Percentiles rank a stretch among this genome's conserved stretches.
Evolutionary conservation across 2,329 filamentous ascomycete genomes (phyloP).

Genomic region (Cryphonectria carpinicola): DNA sequence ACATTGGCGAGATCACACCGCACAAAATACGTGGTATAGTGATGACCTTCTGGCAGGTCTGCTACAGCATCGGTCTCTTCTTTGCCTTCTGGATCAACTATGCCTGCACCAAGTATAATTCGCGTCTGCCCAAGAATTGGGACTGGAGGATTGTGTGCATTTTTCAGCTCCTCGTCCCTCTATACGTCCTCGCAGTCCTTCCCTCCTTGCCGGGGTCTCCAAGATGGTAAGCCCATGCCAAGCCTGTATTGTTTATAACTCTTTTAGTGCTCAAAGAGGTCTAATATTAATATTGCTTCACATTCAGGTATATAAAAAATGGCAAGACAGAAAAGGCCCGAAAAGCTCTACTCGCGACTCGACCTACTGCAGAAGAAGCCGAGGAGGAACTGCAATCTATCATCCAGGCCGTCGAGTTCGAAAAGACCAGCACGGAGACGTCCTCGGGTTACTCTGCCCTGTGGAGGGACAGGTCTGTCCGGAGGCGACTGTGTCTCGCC

Average conservation of each 20-base stretch:
- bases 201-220: constrained; percentile 71
- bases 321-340: constrained; percentile 64
- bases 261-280: not conserved
- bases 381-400: constrained; percentile 69
- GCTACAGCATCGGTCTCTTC: constrained; percentile 46
- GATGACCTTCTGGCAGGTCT: constrained; percentile 68
- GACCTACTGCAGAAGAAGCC: constrained; percentile 66
- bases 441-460: constrained; percentile 65
- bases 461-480: constrained; percentile 70
- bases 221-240: constrained; percentile 61
- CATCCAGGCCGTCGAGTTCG: constrained; percentile 70
- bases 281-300: not conserved
- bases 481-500: constrained; percentile 68
- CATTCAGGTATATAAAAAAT: constrained; percentile 49
- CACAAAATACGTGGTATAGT: constrained; percentile 67
- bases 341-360: constrained; percentile 58
- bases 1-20: constrained; percentile 71
- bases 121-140: constrained; percentile 57
- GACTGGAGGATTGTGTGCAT: constrained; percentile 75
- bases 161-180: constrained; percentile 70
- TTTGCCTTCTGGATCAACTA: constrained; percentile 68
- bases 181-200: constrained; percentile 63
- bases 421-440: constrained; percentile 68
- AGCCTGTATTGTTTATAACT: not conserved
- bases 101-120: constrained; percentile 58